These are phyloP conservation scores for Aquilaria agallochum DNA, from an alignment of 441 rosid species.

Conservation along the genomic window DNA sequence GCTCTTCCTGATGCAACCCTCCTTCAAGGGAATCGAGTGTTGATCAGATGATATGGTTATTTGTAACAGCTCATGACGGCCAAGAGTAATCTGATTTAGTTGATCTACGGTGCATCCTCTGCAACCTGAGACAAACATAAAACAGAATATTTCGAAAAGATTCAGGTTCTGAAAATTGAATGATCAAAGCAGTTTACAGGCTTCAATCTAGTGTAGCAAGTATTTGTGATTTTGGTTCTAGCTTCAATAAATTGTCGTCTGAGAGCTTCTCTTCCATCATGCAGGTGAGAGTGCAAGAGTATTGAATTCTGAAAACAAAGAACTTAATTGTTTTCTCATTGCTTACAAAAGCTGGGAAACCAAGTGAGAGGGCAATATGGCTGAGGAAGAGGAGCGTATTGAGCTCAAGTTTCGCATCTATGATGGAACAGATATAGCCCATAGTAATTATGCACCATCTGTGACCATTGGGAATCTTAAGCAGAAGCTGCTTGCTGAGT, in stretches of 20 bases:
- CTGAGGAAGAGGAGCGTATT: constrained; percentile 23
- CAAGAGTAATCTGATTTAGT: too few species aligned
- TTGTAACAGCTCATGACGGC: too few species aligned
- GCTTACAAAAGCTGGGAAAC: constrained; percentile 20
- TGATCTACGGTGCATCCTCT: too few species aligned
- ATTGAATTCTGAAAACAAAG: constrained; percentile 15
- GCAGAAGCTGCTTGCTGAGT: constrained; percentile 37
- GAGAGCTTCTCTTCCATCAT: background rate
- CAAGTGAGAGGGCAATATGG: constrained; percentile 17
- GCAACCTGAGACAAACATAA: background rate
- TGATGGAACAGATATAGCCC: constrained; percentile 45
- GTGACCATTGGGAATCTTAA: constrained; percentile 35
- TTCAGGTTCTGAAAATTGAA: background rate
- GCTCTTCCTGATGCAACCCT: too few species aligned
- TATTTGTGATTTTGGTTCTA: constrained; percentile 4
- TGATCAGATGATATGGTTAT: too few species aligned
- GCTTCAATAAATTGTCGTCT: background rate
- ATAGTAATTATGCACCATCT: constrained; percentile 31
- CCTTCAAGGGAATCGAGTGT: too few species aligned
- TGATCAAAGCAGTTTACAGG: background rate
- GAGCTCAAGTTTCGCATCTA: constrained; percentile 43
- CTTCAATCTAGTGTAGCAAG: background rate
- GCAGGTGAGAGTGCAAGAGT: constrained; percentile 21
- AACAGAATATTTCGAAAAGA: constrained; percentile 1
- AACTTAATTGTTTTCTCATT: constrained; percentile 11